Base-by-base conservation (phyloP, 1,284 basidiomycete species). In the Trichosporon inkin region DNA sequence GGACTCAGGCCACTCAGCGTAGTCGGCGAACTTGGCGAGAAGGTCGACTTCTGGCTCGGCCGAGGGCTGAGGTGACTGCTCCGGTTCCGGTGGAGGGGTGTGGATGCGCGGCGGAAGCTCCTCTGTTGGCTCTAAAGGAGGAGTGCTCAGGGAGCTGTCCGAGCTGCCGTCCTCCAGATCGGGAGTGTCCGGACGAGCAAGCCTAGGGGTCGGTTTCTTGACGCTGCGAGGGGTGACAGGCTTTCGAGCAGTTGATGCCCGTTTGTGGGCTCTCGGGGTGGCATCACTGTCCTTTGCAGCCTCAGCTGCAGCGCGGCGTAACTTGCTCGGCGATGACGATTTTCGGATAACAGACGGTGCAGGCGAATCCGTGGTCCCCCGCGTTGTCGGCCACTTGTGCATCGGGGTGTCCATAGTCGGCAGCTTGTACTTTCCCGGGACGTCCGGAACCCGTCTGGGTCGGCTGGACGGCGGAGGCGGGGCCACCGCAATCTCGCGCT, bases 361-460 rank as follows among this genome's bases (percentile, higher is more conserved):
- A 10, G 16, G 16, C 14, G 20, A 6, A n/a, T n/a, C 6, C 19
- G 17, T 1, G 36, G 24, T 2, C 22, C 34, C 8, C 40, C 36
- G 53, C 6, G 24, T 52, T 2, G 57, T 60, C 0, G 67, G 67
- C 68, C 68, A 69, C 40, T 65, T 40, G 6, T 59, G 32, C 1
- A 63, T 51, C 1, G 66, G 66, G 6, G 64, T 59, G 24, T 68
- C 65, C 40, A 67, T 51, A 0, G 58, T 17, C 0, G 66, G 68
- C 0, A 69, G 40, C 11, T 55, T 57, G 40, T 69, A 69, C 55
- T 56, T 57, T 13, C 68, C 68, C 0, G 58, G 41, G 4, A 41
- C 39, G 10, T 57, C 41, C 6, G 14, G 16, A 1, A 41, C 47
- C 5, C 63, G 55, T 11, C 39, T 39, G 0, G 59, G 54, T 10